Conservation (phyloP, 2,329 filamentous ascomycete species). For the Ceratocystis harringtonii region DNA sequence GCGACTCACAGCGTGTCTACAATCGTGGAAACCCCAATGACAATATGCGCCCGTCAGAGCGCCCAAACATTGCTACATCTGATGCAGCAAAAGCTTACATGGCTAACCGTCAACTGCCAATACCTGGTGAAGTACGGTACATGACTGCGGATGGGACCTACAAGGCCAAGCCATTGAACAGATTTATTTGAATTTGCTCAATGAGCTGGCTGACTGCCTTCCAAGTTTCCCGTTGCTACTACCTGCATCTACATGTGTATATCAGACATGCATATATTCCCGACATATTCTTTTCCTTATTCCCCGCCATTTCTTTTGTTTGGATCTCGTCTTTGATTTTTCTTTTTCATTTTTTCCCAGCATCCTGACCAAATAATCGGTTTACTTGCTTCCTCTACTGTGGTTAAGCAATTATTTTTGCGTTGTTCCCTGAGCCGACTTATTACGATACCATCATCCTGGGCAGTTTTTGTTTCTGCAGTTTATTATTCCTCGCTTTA, state of each 20-base stretch:
- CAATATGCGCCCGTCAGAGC: neutral
- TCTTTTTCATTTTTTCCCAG: neutral
- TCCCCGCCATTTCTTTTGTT: neutral
- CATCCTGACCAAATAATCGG: neutral
- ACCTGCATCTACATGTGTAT: neutral
- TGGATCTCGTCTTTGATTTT: neutral
- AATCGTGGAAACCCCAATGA: constrained; percentile 3
- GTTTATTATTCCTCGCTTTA: neutral
- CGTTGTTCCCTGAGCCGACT: neutral
- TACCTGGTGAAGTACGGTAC: neutral
- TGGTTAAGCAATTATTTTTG: neutral
- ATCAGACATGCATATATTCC: neutral
- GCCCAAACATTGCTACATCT: neutral
- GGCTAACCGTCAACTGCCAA: neutral
- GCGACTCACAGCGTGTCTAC: neutral
- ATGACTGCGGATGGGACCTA: constrained; percentile 8
- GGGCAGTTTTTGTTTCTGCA: neutral
- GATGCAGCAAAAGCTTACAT: neutral
- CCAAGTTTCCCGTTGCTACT: neutral
- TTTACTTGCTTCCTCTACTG: neutral
- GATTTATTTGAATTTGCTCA: neutral
- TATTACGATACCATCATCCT: neutral
- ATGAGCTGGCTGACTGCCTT: neutral
- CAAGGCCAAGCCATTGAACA: constrained; percentile 4
- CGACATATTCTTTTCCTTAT: neutral